These are phyloP conservation scores for Sisymbrium irio DNA, from an alignment of 345 rosid species.

Conservation along the genomic window DNA sequence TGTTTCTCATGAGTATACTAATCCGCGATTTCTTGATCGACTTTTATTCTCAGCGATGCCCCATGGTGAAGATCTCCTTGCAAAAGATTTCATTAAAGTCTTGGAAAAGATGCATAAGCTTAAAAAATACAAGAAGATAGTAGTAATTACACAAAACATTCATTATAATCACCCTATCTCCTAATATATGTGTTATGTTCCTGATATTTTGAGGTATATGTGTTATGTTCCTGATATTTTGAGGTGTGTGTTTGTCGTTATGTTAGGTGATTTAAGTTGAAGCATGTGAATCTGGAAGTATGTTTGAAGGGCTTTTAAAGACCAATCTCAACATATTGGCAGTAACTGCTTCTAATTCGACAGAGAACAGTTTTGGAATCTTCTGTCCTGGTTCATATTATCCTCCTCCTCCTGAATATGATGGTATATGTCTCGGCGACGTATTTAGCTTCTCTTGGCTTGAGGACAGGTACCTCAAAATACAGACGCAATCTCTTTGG, in stretches of 20 bases:
- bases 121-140: constrained; percentile 49
- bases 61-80: constrained; percentile 8
- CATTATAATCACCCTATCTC: background rate
- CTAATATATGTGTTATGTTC: no score
- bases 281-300: constrained; percentile 70
- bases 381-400: constrained; percentile 42
- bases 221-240: background rate
- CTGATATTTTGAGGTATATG: no score
- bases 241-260: background rate
- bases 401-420: constrained; percentile 26
- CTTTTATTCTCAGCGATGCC: constrained; percentile 46
- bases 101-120: constrained; percentile 46
- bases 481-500: background rate
- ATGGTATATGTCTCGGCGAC: constrained; percentile 58
- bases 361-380: constrained; percentile 50
- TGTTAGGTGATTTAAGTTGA: constrained; percentile 59
- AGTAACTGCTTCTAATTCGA: constrained; percentile 58
- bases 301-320: constrained; percentile 58
- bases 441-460: constrained; percentile 72
- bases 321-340: constrained; percentile 44
- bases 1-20: background rate
- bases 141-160: background rate
- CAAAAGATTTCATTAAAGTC: constrained; percentile 45
- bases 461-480: constrained; percentile 63
- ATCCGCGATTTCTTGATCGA: background rate